Evolutionary conservation across 75 land plant genomes (phyloP).

Genomic region (Larix kaempferi): DNA sequence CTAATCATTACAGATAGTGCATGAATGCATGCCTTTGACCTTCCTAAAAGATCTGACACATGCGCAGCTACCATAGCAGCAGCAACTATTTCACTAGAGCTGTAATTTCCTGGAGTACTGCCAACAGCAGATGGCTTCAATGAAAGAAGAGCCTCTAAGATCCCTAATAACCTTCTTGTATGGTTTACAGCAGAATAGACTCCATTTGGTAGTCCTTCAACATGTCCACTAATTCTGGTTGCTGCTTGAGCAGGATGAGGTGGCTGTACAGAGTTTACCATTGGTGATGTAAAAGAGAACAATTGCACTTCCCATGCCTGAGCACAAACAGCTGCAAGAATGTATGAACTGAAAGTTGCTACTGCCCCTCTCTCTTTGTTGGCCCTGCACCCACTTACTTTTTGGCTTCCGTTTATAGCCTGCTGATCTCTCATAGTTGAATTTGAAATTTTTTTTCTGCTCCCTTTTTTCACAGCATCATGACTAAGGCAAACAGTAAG

Average conservation of each 20-base stretch:
- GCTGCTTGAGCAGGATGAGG: constrained; percentile 1
- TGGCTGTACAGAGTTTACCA: constrained; percentile 14
- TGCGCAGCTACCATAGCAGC: constrained; percentile 97
- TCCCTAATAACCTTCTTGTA: constrained; percentile 66
- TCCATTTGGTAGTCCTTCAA: constrained; percentile 36
- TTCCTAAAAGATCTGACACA: constrained; percentile 71
- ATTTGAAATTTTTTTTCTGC: constrained; percentile 30
- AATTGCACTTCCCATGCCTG: constrained; percentile 91
- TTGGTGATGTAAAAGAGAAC: constrained; percentile 53
- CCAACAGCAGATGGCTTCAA: constrained; percentile 75
- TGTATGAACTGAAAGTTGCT: constrained; percentile 88
- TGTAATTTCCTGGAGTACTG: constrained; percentile 52
- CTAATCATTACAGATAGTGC: constrained; percentile 71
- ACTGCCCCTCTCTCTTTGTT: constrained; percentile 77
- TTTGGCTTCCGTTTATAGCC: constrained; percentile 20
- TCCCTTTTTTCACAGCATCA: constrained; percentile 68
- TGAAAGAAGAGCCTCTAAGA: constrained; percentile 77
- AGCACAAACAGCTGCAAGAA: constrained; percentile 91
- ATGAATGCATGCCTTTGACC: constrained; percentile 88
- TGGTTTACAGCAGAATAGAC: constrained; percentile 55
- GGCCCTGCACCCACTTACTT: constrained; percentile 2
- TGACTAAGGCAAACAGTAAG: constrained; percentile 88
- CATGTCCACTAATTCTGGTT: constrained; percentile 29
- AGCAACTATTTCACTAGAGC: constrained; percentile 89
- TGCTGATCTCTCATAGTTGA: constrained; percentile 18